A percentile compares a stretch with the other conserved stretches of the same genome.
phyloP scores from a whole-genome alignment of 2,329 filamentous ascomycete species.

The Aspergillus aculeatinus region DNA sequence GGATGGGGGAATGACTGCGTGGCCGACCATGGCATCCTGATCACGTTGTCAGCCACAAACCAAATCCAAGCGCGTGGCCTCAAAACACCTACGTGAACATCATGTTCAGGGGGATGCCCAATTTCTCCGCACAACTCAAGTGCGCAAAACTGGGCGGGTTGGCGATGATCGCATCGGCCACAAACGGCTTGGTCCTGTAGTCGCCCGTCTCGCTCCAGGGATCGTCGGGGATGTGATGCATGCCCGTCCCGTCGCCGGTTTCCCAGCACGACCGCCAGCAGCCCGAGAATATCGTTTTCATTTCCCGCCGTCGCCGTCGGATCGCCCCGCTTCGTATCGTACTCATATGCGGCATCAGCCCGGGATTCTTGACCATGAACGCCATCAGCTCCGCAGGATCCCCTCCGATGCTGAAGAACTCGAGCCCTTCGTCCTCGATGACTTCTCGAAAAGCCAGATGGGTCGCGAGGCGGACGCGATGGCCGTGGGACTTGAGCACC shows the following conservation, averaged over 20 bases:
- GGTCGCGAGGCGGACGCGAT: conserved; percentile 72
- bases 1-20: conserved; percentile 85
- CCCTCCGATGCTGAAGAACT: conserved; percentile 75
- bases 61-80: not conserved
- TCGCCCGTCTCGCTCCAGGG: conserved; percentile 35
- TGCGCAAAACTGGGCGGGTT: conserved; percentile 79
- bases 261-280: conserved; percentile 87
- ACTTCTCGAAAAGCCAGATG: conserved; percentile 68
- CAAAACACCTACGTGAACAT: conserved; percentile 74
- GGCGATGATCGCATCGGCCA: conserved; percentile 84
- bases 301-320: conserved; percentile 69
- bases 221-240: conserved; percentile 53
- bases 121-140: conserved; percentile 73
- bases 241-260: conserved; percentile 64
- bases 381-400: conserved; percentile 77
- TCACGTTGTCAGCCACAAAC: not conserved
- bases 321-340: conserved; percentile 75
- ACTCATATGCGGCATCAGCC: conserved; percentile 78
- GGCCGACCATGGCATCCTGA: conserved; percentile 81
- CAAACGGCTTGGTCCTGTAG: conserved; percentile 63
- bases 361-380: conserved; percentile 89
- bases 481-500: conserved; percentile 64
- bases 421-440: conserved; percentile 67
- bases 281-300: conserved; percentile 76
- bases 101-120: conserved; percentile 75